phyloP scores from a whole-genome alignment of 2,329 filamentous ascomycete genomes.

The Pseudogymnoascus sp. region DNA sequence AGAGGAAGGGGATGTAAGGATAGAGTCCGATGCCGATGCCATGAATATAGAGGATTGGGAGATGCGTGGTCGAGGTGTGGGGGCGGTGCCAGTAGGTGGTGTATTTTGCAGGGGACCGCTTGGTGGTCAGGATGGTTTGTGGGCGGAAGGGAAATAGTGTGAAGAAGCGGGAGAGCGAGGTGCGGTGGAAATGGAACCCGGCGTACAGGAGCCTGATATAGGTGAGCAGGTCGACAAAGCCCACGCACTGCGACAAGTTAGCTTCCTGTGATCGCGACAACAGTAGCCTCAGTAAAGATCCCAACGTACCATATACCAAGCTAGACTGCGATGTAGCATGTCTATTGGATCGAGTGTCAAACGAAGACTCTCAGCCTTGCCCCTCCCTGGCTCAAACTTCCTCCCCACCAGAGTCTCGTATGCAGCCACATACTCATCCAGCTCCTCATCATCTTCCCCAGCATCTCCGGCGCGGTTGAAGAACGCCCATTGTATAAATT shows the following conservation, averaged over 20 bases:
- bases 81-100: constrained; percentile 52
- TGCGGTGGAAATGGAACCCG: constrained; percentile 41
- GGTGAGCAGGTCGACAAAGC: constrained; percentile 30
- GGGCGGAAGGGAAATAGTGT: constrained; percentile 47
- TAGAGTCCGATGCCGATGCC: constrained; percentile 54
- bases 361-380: constrained; percentile 43
- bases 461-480: constrained; percentile 38
- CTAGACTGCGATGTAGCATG: constrained; percentile 46
- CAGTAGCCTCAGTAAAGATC: neutral
- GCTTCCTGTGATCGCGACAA: neutral
- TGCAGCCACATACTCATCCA: constrained; percentile 45
- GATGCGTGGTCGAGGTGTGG: constrained; percentile 47
- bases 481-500: constrained; percentile 54
- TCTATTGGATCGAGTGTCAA: constrained; percentile 49
- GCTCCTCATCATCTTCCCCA: constrained; percentile 40
- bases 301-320: constrained; percentile 46
- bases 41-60: constrained; percentile 54
- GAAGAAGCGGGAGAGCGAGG: constrained; percentile 34
- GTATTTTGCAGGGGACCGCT: constrained; percentile 37
- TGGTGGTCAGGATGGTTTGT: constrained; percentile 37
- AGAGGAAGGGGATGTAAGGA: constrained; percentile 46
- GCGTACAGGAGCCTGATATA: constrained; percentile 32
- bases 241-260: constrained; percentile 23
- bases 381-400: constrained; percentile 42
- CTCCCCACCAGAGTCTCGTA: constrained; percentile 43